Conservation (phyloP, 805 yeast genomes). For the Millerozyma miso region DNA sequence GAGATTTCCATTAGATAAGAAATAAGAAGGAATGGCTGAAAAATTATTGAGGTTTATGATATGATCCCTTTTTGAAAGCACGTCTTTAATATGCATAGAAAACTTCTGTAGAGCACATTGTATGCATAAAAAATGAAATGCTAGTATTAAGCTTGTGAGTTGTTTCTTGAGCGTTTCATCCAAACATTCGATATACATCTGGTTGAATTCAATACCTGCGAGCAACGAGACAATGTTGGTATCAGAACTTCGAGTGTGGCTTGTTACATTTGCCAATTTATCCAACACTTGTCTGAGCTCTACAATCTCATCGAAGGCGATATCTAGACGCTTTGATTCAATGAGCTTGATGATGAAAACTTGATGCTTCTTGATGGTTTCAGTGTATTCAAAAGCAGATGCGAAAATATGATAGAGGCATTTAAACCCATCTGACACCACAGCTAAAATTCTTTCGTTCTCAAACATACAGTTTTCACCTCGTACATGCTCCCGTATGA, state of each 20-base stretch:
- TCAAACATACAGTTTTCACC: not conserved
- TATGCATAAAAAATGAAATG: slow-evolving; percentile 25
- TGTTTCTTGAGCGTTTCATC: not conserved
- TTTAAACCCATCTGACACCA: slow-evolving; percentile 13
- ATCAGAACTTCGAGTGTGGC: not conserved
- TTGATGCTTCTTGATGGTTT: slow-evolving; percentile 23
- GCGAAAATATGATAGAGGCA: slow-evolving; percentile 13
- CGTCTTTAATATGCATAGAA: slow-evolving; percentile 13
- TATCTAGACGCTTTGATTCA: slow-evolving; percentile 10
- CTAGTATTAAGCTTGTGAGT: slow-evolving; percentile 13
- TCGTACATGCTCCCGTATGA: slow-evolving; percentile 1
- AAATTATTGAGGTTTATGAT: slow-evolving; percentile 9
- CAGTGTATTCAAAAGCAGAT: slow-evolving; percentile 4
- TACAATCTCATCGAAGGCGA: slow-evolving; percentile 14
- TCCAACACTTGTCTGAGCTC: slow-evolving; percentile 8
- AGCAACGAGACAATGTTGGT: slow-evolving; percentile 2
- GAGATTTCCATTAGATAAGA: slow-evolving; percentile 16
- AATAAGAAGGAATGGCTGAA: slow-evolving; percentile 11
- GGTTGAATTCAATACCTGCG: slow-evolving; percentile 9
- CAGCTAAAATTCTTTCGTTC: slow-evolving; percentile 3
- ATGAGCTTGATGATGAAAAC: slow-evolving; percentile 21
- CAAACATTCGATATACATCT: slow-evolving; percentile 2
- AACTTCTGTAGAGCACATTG: slow-evolving; percentile 23
- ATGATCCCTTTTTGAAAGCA: slow-evolving; percentile 8
- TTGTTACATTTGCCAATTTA: slow-evolving; percentile 6